Percentiles rank a stretch among this genome's conserved stretches.
Conservation (phyloP, 176 grass and related monocot species). For the Saccharum officinarum region DNA sequence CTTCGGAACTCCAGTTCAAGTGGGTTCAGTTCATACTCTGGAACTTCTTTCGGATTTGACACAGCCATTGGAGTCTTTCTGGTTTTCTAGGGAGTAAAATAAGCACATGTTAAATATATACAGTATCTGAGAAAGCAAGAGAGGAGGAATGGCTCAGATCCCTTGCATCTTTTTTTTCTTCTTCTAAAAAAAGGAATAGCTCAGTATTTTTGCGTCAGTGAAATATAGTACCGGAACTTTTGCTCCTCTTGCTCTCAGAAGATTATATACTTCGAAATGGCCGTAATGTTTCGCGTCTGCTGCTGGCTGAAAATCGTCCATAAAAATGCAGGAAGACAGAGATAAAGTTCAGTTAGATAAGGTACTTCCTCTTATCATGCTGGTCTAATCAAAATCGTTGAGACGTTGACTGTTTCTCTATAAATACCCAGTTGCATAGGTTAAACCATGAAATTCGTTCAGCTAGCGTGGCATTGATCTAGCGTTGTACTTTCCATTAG, state of each 20-base stretch:
- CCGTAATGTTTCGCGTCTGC: conserved; percentile 89
- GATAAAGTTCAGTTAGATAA: not conserved
- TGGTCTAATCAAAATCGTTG: not conserved
- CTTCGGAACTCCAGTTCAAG: conserved; percentile 78
- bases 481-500: not conserved
- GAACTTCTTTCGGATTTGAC: conserved; percentile 82
- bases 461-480: not conserved
- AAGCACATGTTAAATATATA: not conserved
- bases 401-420: not conserved
- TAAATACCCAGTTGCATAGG: not conserved
- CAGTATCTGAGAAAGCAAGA: not conserved
- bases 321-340: not conserved
- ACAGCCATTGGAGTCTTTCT: conserved; percentile 88
- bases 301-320: conserved; percentile 60
- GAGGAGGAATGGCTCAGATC: not conserved
- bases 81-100: conserved; percentile 57
- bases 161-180: not conserved
- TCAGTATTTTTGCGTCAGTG: not conserved
- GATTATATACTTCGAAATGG: conserved; percentile 73
- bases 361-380: not conserved
- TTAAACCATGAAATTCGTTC: not conserved
- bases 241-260: conserved; percentile 87
- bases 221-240: conserved; percentile 69
- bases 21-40: conserved; percentile 95
- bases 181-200: not conserved